These are phyloP conservation scores for Pichia ethanolica DNA, from an alignment of 805 yeast genomes.

Conservation along the genomic window DNA sequence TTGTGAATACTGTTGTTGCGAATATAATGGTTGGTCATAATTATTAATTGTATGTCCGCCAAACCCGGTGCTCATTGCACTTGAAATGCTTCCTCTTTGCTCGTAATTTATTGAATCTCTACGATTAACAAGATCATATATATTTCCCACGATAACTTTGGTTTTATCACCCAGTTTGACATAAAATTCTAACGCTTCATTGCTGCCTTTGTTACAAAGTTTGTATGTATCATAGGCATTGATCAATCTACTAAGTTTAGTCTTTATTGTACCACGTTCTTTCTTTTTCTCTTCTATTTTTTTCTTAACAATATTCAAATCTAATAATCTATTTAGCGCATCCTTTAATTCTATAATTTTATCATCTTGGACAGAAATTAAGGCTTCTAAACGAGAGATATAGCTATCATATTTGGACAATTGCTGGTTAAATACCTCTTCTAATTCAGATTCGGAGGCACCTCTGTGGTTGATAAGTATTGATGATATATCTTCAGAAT, in stretches of 20 bases:
- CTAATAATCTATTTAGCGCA: slow-evolving; percentile 38
- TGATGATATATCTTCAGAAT: slow-evolving; percentile 78
- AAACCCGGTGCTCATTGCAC: slow-evolving; percentile 10
- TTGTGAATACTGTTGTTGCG: background rate
- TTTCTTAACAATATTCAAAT: slow-evolving; percentile 36
- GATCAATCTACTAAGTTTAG: slow-evolving; percentile 35
- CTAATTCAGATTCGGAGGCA: slow-evolving; percentile 34
- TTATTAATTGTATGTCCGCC: slow-evolving; percentile 5
- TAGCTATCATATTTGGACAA: slow-evolving; percentile 68
- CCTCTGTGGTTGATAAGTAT: slow-evolving; percentile 59
- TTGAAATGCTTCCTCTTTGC: slow-evolving; percentile 1
- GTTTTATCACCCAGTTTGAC: slow-evolving; percentile 25
- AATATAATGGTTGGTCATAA: background rate
- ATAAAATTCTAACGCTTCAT: slow-evolving; percentile 61
- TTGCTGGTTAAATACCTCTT: slow-evolving; percentile 57
- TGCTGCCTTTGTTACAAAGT: slow-evolving; percentile 48
- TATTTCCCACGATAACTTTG: slow-evolving; percentile 26
- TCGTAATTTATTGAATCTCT: slow-evolving; percentile 17
- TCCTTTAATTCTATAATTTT: slow-evolving; percentile 38
- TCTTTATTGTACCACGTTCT: slow-evolving; percentile 30
- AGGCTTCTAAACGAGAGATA: slow-evolving; percentile 56
- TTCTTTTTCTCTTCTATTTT: slow-evolving; percentile 36
- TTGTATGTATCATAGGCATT: slow-evolving; percentile 52
- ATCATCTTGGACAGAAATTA: slow-evolving; percentile 57
- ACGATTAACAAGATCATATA: slow-evolving; percentile 23